Base-by-base conservation (phyloP, 208 protist species). In the Strigomonas culicis region DNA sequence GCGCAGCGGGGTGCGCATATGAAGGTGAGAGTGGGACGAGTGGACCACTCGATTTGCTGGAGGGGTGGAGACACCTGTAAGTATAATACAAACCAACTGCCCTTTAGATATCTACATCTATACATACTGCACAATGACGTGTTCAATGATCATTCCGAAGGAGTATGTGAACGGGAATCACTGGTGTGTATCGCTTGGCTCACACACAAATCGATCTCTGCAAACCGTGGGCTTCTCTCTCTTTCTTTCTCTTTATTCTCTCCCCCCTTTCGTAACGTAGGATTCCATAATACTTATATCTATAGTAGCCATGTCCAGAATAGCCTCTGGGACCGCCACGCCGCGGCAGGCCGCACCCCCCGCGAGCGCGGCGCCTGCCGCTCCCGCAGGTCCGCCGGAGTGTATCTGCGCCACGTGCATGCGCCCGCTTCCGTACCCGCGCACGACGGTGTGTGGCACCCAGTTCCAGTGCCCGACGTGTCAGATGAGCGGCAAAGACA, bases 391-490 rank as follows among this genome's bases (percentile, higher is more conserved):
- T 13, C 55, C 55, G 50, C 57, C 70, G 55, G 63, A 84, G 70
- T 95, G 84, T 66, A 70, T 92, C 15, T 95, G 90, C 66, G 78
- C 83, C 25, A 92, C 80, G 27, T 95, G 90, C 64, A 69, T 88
- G 50, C 75, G 80, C 28, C 72, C 74, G 11, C 51, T 86, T 27
- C 62, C 70, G 24, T 74, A 92, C 25, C 90, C 90, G 1, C 75
- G 86, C 11, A 60, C 88, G 10, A 74, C 78, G 22, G 58, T 75
- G 10, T 73, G 67, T 17, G 75, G 73, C 44, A 79, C 77, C 24
- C 76, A 82, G 11, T 86, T 88, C 76, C 89, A 93, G 66, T 95
- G 89, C 62, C 75, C 79, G 17, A 77, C 93, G 59, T 95, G 89
- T 46, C 74, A 84, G 8, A 76, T 93, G 77, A 72, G 75, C n/a